Percentiles rank a stretch among this genome's conserved stretches.
phyloP scores from a whole-genome alignment of 2,329 filamentous ascomycete species.

The Epichloe baconii region DNA sequence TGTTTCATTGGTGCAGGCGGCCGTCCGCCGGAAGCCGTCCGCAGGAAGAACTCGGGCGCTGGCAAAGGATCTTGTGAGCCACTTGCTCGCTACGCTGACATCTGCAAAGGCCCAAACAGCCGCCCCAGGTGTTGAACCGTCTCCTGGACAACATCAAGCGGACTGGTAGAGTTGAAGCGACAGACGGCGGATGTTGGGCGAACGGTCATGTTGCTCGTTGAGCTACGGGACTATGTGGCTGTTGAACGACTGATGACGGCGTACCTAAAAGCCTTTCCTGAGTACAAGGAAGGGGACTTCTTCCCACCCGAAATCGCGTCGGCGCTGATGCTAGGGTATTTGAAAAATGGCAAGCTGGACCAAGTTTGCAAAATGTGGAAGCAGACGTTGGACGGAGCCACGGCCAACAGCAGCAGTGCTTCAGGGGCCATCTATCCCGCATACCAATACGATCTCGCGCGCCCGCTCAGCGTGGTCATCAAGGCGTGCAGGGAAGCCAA shows the following conservation, averaged over 20 bases:
- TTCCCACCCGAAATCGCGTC: constrained; percentile 44
- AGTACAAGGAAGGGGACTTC: constrained; percentile 17
- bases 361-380: constrained; percentile 56
- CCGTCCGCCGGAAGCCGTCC: constrained; percentile 15
- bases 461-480: constrained; percentile 36
- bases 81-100: constrained; percentile 14
- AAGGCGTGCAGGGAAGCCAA: constrained; percentile 26
- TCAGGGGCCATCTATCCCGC: constrained; percentile 26
- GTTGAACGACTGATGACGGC: constrained; percentile 43
- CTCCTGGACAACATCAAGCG: constrained; percentile 7
- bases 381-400: constrained; percentile 40
- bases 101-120: not conserved
- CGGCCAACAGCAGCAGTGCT: constrained; percentile 19
- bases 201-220: constrained; percentile 21
- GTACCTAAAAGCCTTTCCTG: constrained; percentile 31
- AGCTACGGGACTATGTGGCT: constrained; percentile 34
- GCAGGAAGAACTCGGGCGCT: constrained; percentile 13
- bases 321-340: constrained; percentile 55
- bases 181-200: constrained; percentile 19
- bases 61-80: constrained; percentile 16
- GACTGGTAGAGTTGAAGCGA: constrained; percentile 13
- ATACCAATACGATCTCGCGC: constrained; percentile 40
- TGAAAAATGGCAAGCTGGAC: constrained; percentile 41
- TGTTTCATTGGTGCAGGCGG: constrained; percentile 29
- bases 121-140: not conserved